Percentiles rank a stretch among this genome's conserved stretches.
Conservation (phyloP, 768 basidiomycete genomes). For the Tulasnella sp. region DNA sequence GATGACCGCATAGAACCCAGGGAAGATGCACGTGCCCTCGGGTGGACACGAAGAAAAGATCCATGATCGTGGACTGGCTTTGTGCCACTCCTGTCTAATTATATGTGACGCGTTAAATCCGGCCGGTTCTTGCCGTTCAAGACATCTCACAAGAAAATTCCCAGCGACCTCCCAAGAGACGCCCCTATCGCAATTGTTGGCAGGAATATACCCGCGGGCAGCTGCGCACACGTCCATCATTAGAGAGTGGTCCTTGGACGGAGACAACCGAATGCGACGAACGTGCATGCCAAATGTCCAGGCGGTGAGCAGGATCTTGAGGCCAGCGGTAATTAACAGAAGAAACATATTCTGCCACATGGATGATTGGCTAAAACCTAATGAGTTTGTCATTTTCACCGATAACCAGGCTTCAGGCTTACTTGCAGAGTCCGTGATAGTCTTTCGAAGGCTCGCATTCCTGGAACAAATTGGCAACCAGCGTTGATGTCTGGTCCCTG, state of each 20-base stretch:
- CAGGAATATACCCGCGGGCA: slow-evolving; percentile 72
- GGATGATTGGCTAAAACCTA: slow-evolving; percentile 51
- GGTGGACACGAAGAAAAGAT: slow-evolving; percentile 69
- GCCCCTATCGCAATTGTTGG: slow-evolving; percentile 74
- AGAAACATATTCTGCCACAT: slow-evolving; percentile 65
- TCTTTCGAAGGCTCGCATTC: slow-evolving; percentile 71
- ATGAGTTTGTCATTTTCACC: slow-evolving; percentile 4
- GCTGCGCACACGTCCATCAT: slow-evolving; percentile 38
- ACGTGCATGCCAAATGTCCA: slow-evolving; percentile 83
- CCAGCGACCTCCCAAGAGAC: slow-evolving; percentile 65
- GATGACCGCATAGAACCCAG: slow-evolving; percentile 73
- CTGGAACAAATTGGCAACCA: slow-evolving; percentile 77
- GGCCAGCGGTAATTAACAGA: slow-evolving; percentile 54
- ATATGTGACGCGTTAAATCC: neutral
- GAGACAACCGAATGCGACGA: slow-evolving; percentile 23
- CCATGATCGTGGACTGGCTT: slow-evolving; percentile 63
- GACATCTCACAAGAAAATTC: slow-evolving; percentile 55
- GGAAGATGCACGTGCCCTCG: slow-evolving; percentile 65
- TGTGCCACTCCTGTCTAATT: slow-evolving; percentile 61
- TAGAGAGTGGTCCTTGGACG: neutral
- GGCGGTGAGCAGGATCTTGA: slow-evolving; percentile 61
- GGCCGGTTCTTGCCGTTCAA: neutral
- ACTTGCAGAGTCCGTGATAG: slow-evolving; percentile 80
- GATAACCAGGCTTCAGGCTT: slow-evolving; percentile 32
- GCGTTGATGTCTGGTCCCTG: slow-evolving; percentile 70